Evolutionary conservation across 1,284 basidiomycete genomes (phyloP), one percentile per base, ranked within the genome.

Genomic region (Chiua sp.): DNA sequence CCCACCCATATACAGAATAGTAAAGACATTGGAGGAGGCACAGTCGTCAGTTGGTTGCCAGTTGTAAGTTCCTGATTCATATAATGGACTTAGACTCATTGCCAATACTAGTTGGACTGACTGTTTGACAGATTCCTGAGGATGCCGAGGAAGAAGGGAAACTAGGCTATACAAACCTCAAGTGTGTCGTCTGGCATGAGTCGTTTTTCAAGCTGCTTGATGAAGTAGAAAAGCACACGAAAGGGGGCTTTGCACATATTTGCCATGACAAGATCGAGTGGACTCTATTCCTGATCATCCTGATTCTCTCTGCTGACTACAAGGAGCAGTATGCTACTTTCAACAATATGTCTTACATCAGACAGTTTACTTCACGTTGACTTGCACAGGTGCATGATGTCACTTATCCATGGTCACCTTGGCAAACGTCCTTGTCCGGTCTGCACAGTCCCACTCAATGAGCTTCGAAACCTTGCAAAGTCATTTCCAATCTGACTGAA

Each of bases 11-110:
- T 83, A 18, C 56, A 71, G 1, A 82, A 82, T 69, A 61, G 77
- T 1, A 53, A 65, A 5, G 74, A 73, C 8, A 77, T 79, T 23
- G 79, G 79, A 7, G 78, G 79, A 28, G 77, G 75, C 7, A 53
- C 60, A 0, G 55, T 82, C 26, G 76, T 83, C 1, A 77, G 80
- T 0, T 83, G 78, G 76, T 57, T 82, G 12, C 80, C 79, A 48
- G 73, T 82, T 50, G 78, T 82, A 64, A 53, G 71, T 44, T 8
- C 37, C 37, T 7, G 16, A 20, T 20, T 20, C 37, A 39, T 4
- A 7, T 12, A 32, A 32, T 26, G 26, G 26, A 26, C 26, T 26
- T 26, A 26, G 26, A 26, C 26, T 26, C 26, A 5, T 26, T 26
- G 26, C 26, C 32, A 32, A 10, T 32, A 32, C 7, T 7, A 32